Evolutionary conservation across 2,329 filamentous ascomycete genomes (phyloP).

Genomic region (Graphilbum fragrans): DNA sequence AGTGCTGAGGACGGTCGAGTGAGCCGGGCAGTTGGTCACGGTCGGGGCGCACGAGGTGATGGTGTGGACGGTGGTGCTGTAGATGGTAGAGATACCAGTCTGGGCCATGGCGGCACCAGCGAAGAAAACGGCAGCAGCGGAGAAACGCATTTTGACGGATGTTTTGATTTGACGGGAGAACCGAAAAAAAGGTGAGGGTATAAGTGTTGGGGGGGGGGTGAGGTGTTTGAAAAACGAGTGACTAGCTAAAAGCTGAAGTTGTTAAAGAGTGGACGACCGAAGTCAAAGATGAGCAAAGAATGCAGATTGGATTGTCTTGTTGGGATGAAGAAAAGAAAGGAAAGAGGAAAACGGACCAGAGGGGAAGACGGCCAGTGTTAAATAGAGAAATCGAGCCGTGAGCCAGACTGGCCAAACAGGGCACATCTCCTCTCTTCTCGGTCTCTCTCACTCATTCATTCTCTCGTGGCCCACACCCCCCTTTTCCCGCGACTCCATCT

Average conservation of each 20-base stretch:
- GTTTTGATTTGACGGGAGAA: conserved; percentile 8
- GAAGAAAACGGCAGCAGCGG: conserved; percentile 36
- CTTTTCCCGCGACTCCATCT: no score
- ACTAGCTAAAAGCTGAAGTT: conserved; percentile 14
- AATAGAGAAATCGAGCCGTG: conserved; percentile 14
- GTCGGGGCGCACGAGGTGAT: conserved; percentile 46
- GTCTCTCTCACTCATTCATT: no score
- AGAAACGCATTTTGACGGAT: conserved; percentile 55
- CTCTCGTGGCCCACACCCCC: no score
- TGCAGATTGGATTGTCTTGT: conserved; percentile 18
- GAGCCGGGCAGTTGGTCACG: conserved; percentile 36
- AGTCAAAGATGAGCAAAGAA: conserved; percentile 21
- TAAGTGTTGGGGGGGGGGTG: no score
- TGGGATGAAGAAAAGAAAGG: conserved; percentile 19
- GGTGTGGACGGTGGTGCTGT: conserved; percentile 46
- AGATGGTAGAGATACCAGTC: conserved; percentile 29
- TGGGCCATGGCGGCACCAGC: conserved; percentile 29
- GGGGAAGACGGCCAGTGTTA: conserved; percentile 16
- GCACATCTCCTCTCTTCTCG: conserved; percentile 5
- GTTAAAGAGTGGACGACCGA: conserved; percentile 29
- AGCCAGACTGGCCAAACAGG: not conserved
- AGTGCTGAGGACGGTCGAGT: conserved; percentile 30
- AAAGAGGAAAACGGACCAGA: conserved; percentile 10
- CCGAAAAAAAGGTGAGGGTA: conserved; percentile 4
- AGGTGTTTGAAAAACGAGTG: conserved; percentile 11